Percentiles rank a stretch among this genome's conserved stretches.
phyloP scores from a whole-genome alignment of 1,284 basidiomycete genomes.

The Rhodotorula sp. region DNA sequence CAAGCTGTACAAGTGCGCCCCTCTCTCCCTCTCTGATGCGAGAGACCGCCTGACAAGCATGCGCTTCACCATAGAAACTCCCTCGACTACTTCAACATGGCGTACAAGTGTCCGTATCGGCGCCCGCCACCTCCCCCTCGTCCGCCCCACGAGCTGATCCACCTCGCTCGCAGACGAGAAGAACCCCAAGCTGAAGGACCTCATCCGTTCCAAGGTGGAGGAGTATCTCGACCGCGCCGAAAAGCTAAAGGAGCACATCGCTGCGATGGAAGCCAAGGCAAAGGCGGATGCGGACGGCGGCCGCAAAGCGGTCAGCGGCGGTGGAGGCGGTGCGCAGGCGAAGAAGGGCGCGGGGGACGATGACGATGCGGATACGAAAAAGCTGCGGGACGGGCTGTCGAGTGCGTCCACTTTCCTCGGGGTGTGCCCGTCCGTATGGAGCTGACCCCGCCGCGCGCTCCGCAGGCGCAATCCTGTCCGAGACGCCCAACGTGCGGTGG shows the following conservation, averaged over 20 bases:
- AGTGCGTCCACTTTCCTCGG: constrained; percentile 51
- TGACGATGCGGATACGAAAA: constrained; percentile 90
- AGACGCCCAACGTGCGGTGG: constrained; percentile 96
- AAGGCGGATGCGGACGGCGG: constrained; percentile 76
- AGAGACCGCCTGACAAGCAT: neutral
- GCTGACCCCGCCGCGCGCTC: neutral
- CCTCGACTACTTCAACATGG: constrained; percentile 97
- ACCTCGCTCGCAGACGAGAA: constrained; percentile 71
- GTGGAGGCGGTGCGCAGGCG: constrained; percentile 57
- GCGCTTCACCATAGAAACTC: constrained; percentile 72
- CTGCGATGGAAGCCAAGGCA: constrained; percentile 60
- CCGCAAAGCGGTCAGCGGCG: constrained; percentile 62
- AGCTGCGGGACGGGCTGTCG: constrained; percentile 82
- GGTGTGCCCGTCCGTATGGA: neutral
- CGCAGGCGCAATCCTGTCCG: constrained; percentile 77
- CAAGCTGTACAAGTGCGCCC: constrained; percentile 61
- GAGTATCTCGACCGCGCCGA: constrained; percentile 94
- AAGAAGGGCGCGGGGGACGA: constrained; percentile 62
- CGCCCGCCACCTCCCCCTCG: neutral
- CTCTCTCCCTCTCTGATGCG: neutral
- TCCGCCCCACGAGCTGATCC: neutral
- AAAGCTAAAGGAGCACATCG: constrained; percentile 81
- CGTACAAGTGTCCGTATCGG: constrained; percentile 68
- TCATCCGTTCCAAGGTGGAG: constrained; percentile 85
- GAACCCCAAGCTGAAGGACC: constrained; percentile 86